A percentile compares a stretch with the other conserved stretches of the same genome.
These are phyloP conservation scores for Penicillium thymicola DNA, from an alignment of 2,329 filamentous ascomycete species.

Conservation along the genomic window DNA sequence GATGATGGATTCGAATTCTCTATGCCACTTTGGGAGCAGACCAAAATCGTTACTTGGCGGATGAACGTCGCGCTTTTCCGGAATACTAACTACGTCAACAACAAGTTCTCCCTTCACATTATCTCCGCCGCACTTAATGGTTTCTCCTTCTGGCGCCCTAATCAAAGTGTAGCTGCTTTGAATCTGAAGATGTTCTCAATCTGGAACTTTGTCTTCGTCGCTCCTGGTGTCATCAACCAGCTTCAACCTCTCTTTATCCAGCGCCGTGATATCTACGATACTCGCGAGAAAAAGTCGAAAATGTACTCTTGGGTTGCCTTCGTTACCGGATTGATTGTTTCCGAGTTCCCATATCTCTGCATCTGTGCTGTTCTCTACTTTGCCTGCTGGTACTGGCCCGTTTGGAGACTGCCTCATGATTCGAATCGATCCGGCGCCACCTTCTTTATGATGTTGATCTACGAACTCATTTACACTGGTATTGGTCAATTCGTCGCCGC, in stretches of 20 bases:
- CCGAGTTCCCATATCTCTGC: conserved; percentile 8
- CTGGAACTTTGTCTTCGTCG: conserved; percentile 10
- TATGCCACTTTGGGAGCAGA: conserved; percentile 9
- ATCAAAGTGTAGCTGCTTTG: conserved; percentile 1
- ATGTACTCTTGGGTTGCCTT: conserved; percentile 11
- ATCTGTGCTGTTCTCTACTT: conserved; percentile 11
- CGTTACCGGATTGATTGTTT: conserved; percentile 6
- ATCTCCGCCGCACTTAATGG: conserved; percentile 6
- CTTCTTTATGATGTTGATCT: conserved; percentile 70
- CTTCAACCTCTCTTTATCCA: conserved; percentile 9
- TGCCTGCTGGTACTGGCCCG: conserved; percentile 48
- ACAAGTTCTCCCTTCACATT: conserved; percentile 8
- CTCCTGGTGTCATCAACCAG: conserved; percentile 10
- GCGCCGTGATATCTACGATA: conserved; percentile 8
- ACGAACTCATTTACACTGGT: conserved; percentile 66
- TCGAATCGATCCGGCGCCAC: conserved; percentile 45
- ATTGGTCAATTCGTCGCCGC: conserved; percentile 80
- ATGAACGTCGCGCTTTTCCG: conserved; percentile 10
- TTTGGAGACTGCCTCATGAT: conserved; percentile 62
- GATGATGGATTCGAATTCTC: conserved; percentile 11
- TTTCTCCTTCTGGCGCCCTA: conserved; percentile 10
- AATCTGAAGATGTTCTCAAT: conserved; percentile 11
- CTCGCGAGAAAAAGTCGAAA: conserved; percentile 10
- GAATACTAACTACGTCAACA: conserved; percentile 10
- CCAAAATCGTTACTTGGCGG: conserved; percentile 5